phyloP scores from a whole-genome alignment of 1,139 yeast species.

The Blastobotrys apis region DNA sequence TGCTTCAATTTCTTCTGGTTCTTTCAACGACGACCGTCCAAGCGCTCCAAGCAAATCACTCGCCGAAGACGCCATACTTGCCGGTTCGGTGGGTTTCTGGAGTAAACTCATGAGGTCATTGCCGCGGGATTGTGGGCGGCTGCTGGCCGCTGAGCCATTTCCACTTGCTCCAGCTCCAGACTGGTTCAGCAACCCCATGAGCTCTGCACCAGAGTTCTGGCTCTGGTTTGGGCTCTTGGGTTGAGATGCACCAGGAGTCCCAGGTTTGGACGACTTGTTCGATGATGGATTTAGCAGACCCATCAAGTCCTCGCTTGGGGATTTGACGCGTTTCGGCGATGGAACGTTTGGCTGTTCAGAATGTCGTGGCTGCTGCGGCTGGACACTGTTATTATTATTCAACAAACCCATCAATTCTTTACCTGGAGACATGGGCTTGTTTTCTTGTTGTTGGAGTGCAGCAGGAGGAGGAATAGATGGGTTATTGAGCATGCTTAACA shows the following conservation, averaged over 20 bases:
- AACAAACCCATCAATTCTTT: constrained; percentile 4
- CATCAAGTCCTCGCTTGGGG: background rate
- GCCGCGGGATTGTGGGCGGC: background rate
- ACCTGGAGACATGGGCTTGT: background rate
- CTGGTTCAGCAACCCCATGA: constrained; percentile 6
- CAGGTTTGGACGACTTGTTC: too few species aligned
- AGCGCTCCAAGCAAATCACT: background rate
- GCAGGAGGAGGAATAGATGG: too few species aligned
- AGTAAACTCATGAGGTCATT: background rate
- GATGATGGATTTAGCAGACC: constrained; percentile 1
- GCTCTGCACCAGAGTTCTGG: constrained; percentile 2
- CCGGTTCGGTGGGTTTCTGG: background rate
- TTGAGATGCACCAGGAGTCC: constrained; percentile 2
- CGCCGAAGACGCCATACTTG: background rate
- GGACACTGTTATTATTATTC: background rate
- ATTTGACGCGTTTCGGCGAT: background rate
- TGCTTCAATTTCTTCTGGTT: background rate
- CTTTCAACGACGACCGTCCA: background rate
- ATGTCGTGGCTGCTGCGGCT: background rate
- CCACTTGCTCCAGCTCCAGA: background rate
- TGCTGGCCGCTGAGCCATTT: background rate
- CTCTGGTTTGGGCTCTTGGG: background rate
- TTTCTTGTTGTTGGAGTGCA: too few species aligned
- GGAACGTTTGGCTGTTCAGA: too few species aligned
- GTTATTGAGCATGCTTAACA: constrained; percentile 3